These are phyloP conservation scores for Gaultheria prostrata DNA, from an alignment of 148 eudicot species.

Conservation along the genomic window DNA sequence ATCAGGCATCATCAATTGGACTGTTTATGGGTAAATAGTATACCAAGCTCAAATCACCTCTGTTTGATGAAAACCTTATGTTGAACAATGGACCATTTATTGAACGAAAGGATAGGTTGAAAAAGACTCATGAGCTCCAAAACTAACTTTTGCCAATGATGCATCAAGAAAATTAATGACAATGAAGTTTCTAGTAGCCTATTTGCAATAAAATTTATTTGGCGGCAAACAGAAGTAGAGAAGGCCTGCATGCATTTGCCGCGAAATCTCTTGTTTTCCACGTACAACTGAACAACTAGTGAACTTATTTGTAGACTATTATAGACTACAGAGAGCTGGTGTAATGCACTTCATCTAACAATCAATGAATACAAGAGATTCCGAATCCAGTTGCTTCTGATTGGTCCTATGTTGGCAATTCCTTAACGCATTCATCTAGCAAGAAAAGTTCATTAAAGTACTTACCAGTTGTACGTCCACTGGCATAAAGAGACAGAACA, in stretches of 20 bases:
- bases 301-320: neutral
- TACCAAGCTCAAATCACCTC: neutral
- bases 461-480: constrained; percentile 28
- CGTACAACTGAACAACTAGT: neutral
- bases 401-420: neutral
- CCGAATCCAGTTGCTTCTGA: neutral
- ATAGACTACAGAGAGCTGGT: neutral
- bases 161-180: neutral
- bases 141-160: neutral
- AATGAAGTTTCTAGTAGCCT: neutral
- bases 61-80: neutral
- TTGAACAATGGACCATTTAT: neutral
- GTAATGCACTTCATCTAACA: neutral
- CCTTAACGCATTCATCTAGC: neutral
- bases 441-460: neutral
- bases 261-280: neutral
- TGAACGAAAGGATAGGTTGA: neutral
- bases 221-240: neutral
- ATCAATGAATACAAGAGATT: neutral
- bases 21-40: neutral
- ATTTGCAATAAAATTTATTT: neutral
- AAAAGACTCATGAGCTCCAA: neutral
- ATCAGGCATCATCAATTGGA: neutral
- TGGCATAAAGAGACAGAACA: constrained; percentile 27
- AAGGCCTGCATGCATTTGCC: neutral